Base-by-base conservation (phyloP, 176 grass and related monocot species). In the Raddia guianensis region DNA sequence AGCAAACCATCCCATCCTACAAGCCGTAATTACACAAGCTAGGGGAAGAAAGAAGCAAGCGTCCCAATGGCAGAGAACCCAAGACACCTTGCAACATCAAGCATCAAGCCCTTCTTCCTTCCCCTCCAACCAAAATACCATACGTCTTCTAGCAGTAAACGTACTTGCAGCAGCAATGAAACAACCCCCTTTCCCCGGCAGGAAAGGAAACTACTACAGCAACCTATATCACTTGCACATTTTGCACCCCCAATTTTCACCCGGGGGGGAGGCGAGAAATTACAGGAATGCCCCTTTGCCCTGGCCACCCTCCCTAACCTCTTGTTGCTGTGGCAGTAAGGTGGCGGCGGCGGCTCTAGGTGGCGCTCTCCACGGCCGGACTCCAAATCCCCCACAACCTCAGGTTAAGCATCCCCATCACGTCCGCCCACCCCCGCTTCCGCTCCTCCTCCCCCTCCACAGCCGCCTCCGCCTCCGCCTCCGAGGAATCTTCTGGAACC, bases 321-420 rank as follows among this genome's bases (percentile, higher is more conserved):
- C 56, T 7, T 40, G 53, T 37, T 47, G 67, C 44, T 70, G 3
- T 71, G 34, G 70, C 34, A 21, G 68, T 72, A 50, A 50, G 67
- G 68, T 50, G 70, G 70, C 35, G 70, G 32, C 27, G 27, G 27
- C 44, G 2, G 59, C 49, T 61, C 66, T 73, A 86, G 58, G 50
- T 88, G 80, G 86, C 75, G 68, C 76, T 86, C 84, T 83, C 86
- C 50, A 88, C 74, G 66, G 67, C 52, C 67, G 84, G 87, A 77
- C 76, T 86, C 81, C 91, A 92, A 81, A 87, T 82, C 7, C 63
- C 74, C 87, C 87, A 89, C 40, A 83, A 74, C 20, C 80, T 61
- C 72, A 50, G 81, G 76, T 78, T 78, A 49, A 89, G 54, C 46
- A 92, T 63, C 12, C 73, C 76, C 58, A 81, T 84, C 87, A 89